A percentile compares a stretch with the other conserved stretches of the same genome.
These are phyloP conservation scores for Margaritispora aquatica DNA, from an alignment of 495 filamentous ascomycete species.

Conservation along the genomic window DNA sequence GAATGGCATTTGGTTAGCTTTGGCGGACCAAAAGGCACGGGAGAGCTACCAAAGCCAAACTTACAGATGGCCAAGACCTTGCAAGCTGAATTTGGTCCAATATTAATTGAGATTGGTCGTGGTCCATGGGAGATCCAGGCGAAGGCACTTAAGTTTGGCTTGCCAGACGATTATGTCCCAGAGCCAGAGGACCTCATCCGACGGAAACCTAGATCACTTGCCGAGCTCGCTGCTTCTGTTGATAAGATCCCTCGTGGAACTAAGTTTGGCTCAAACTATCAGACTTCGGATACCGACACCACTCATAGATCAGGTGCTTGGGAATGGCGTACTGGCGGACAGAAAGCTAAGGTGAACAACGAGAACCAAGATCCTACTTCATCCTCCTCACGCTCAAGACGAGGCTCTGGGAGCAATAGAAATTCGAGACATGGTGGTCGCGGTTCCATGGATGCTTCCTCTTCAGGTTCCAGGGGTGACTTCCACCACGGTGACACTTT, in stretches of 20 bases:
- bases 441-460: too few relatives aligned
- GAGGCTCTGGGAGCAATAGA: too few relatives aligned
- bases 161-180: not conserved
- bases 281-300: too few relatives aligned
- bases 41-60: slow-evolving; percentile 5
- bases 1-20: slow-evolving; percentile 43
- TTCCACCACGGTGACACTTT: too few relatives aligned
- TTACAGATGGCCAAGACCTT: slow-evolving; percentile 26
- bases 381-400: too few relatives aligned
- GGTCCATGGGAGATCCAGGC: slow-evolving; percentile 37
- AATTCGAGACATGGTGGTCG: too few relatives aligned
- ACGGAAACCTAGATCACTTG: not conserved
- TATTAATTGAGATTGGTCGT: slow-evolving; percentile 30
- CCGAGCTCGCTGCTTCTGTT: not conserved
- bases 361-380: too few relatives aligned
- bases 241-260: not conserved
- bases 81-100: slow-evolving; percentile 35
- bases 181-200: not conserved
- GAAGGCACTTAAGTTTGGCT: slow-evolving; percentile 24
- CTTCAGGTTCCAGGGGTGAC: too few relatives aligned
- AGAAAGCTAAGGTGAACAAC: too few relatives aligned
- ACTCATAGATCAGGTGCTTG: too few relatives aligned
- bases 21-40: slow-evolving; percentile 27
- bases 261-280: too few relatives aligned
- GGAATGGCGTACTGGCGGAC: too few relatives aligned